Evolutionary conservation across 2,329 filamentous ascomycete species (phyloP), one percentile per base, ranked within the genome.

Genomic region (Hyphodiscus sp.): DNA sequence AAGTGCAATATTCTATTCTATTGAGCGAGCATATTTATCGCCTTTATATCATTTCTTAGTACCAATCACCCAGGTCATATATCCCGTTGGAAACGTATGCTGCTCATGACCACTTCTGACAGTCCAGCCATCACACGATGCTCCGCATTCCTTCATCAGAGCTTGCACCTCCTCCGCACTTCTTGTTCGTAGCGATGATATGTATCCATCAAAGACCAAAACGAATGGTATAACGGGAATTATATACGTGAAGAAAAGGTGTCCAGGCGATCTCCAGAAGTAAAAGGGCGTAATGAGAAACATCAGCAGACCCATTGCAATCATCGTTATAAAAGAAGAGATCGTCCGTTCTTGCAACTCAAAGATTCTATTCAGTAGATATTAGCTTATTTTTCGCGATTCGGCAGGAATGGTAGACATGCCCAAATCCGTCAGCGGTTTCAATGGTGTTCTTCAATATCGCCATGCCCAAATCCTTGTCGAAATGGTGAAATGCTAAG

Each of bases 401-500:
- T 23, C 30, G n/a, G 23, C 1, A 33, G 20, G 20, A 29, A 30
- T 33, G 23, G 18, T 26, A 45, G 13, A 29, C 68, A 61, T 58
- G 75, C 73, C 78, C 84, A 61, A 89, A 85, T 0, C 80, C 86
- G 57, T 86, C 78, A 50, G 80, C 78, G 0, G 80, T 87, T 61
- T 80, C 74, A 41, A 89, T 68, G 0, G 84, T 85, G 65, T 86
- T 82, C 50, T 73, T 74, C 30, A 91, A 67, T 29, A 89, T 85
- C 9, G 75, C 73, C 23, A 67, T 70, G 0, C 84, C 87, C 18
- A 83, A 69, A 3, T 71, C 70, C 63, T 90, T 83, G 57, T 83
- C 78, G 61, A 91, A 91, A 70, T 91, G 87, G 68, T 91, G 87
- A 64, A 91, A 91, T 1, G 85, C 80, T 1, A 89, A 74, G 65